Evolutionary conservation across 2,329 filamentous ascomycete genomes (phyloP).

Genomic region (Aspergillus fijiensis): DNA sequence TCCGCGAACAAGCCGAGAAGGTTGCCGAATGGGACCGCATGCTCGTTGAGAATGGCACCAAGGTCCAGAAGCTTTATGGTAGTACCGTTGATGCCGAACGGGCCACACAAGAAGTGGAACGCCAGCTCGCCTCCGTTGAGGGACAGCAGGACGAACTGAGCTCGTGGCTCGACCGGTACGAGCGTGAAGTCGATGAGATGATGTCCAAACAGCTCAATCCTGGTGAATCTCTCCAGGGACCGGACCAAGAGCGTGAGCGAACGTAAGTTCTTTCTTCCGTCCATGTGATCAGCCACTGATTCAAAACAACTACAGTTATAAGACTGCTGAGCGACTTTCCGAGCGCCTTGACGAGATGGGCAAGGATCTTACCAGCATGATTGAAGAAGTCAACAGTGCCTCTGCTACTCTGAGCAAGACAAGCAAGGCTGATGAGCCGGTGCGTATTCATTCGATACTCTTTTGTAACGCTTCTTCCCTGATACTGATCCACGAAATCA

Average conservation of each 20-base stretch:
- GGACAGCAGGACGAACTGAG: constrained; percentile 89
- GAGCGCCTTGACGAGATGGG: constrained; percentile 92
- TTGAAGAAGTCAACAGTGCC: constrained; percentile 94
- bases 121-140: constrained; percentile 84
- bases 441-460: constrained; percentile 51
- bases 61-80: constrained; percentile 89
- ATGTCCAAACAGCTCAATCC: constrained; percentile 75
- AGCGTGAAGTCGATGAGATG: constrained; percentile 86
- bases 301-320: constrained; percentile 57
- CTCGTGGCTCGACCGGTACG: constrained; percentile 84
- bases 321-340: constrained; percentile 88
- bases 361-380: constrained; percentile 90
- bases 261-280: constrained; percentile 57
- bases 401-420: constrained; percentile 87
- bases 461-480: background rate
- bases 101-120: constrained; percentile 89
- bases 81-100: constrained; percentile 92
- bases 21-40: constrained; percentile 89
- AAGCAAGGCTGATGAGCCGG: constrained; percentile 81
- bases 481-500: background rate
- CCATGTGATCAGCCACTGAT: background rate
- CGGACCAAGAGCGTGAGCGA: constrained; percentile 91
- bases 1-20: constrained; percentile 83
- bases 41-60: constrained; percentile 89
- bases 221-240: constrained; percentile 74